Evolutionary conservation across 2,329 filamentous ascomycete species (phyloP), one percentile per base, ranked within the genome.

Genomic region (Colletotrichum sp.): DNA sequence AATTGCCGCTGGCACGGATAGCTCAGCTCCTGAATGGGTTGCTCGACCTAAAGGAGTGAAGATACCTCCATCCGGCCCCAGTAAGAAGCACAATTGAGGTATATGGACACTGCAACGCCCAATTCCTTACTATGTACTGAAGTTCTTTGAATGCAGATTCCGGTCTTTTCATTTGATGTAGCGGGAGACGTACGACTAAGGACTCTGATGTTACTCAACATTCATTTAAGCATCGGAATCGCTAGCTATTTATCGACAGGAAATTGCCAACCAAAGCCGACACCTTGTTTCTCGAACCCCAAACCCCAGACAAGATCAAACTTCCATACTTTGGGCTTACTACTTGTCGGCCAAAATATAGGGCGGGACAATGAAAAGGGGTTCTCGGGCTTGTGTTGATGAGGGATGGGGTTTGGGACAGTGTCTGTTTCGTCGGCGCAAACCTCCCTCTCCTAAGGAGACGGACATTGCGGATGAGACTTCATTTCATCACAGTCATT

Each of bases 51-150:
- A 52, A 15, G 28, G 32, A 11, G 6, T 15, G 5, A 61, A 15
- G 3, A 28, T 69, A 13, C 68, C 34, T 4, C 55, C 68, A 15
- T 68, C 66, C 6, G 66, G 66, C 5, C 66, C 66, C 5, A 60
- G 66, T n/a, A 22, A 1, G 32, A 60, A 60, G 15, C 1, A 1
- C 15, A 60, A 68, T 2, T 68, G 5, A 68, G 32, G 25, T 60
- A 44, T 1, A 2, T 2, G 5, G 1, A 22, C 9, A n/a, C 1
- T 9, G 3, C 0, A 7, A 25, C 19, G 15, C 0, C 6, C 5
- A 1, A 6, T n/a, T 2, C 3, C 11, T 22, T 2, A 3, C 2
- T 11, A 13, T 22, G 0, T 22, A 52, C n/a, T 22, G n/a, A 48
- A 12, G 3, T 4, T 22, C 9, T 22, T 48, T n/a, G 11, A 6